phyloP scores from a whole-genome alignment of 2,329 filamentous ascomycete genomes.

The Fusarium bulbicola region DNA sequence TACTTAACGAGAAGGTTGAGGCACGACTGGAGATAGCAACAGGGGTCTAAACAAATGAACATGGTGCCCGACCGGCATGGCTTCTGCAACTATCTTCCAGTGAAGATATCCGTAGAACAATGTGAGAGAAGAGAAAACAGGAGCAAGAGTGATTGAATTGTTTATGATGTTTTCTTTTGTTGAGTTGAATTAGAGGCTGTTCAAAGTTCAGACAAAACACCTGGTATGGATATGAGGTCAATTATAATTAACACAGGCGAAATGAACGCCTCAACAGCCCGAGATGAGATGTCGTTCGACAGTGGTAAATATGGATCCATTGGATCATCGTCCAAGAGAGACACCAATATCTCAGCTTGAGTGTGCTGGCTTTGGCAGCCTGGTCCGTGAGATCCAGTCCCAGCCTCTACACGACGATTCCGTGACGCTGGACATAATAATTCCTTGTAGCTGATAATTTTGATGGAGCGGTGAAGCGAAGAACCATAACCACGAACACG shows the following conservation, averaged over 20 bases:
- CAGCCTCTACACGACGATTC: background rate
- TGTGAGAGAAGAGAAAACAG: background rate
- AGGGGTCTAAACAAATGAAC: conserved; percentile 22
- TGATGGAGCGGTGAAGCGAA: conserved; percentile 33
- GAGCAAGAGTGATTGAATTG: background rate
- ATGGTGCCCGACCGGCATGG: conserved; percentile 6
- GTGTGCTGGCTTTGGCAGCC: background rate
- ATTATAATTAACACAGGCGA: conserved; percentile 16
- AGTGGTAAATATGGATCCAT: conserved; percentile 37
- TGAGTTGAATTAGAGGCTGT: background rate
- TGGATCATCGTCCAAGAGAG: conserved; percentile 36
- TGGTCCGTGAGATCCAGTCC: background rate
- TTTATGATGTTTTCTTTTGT: background rate
- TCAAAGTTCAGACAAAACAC: background rate
- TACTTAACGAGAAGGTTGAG: background rate
- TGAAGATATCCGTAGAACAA: background rate
- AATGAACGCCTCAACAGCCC: conserved; percentile 17
- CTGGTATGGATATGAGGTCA: background rate
- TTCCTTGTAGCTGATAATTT: conserved; percentile 8
- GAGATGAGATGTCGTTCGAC: conserved; percentile 37
- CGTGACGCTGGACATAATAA: conserved; percentile 11
- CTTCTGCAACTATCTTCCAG: background rate
- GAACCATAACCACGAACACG: conserved; percentile 9
- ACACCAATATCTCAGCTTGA: conserved; percentile 10
- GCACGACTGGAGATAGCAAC: background rate